Evolutionary conservation across 768 basidiomycete species (phyloP), one percentile per base, ranked within the genome.

Genomic region (Tricholoma sp.): DNA sequence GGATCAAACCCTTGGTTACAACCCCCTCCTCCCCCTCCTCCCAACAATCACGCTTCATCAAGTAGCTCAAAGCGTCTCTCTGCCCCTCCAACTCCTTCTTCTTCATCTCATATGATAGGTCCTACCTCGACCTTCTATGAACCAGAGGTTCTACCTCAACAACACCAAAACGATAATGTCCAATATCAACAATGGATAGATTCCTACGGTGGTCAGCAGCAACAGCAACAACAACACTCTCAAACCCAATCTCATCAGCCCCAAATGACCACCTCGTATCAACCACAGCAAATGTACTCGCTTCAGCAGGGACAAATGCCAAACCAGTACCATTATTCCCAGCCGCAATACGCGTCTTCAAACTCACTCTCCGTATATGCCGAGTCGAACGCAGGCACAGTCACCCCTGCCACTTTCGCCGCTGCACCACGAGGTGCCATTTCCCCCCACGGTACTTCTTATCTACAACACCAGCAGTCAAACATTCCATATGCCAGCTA

Each of bases 41-140:
- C 60, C 18, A 54, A 51, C 31, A 55, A 46, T 19, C 54, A 57
- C 41, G 56, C 61, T 61, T 43, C 55, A 54, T 54, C 63, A 54
- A 59, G 63, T 64, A 59, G 54, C 49, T 59, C 58, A 18, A 59
- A 55, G 35, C 60, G 55, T 51, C 57, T 50, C 18, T 39, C 61
- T 46, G n/a, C 61, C 7, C 52, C 60, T 19, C 61, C 67, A 52
- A 43, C 64, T 50, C 64, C 67, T 9, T 34, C 58, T 45, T 67
- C 68, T 54, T 64, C 73, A 47, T 60, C 71, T 12, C 53, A 39
- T 39, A 84, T 85, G 83, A 84, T 85, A 59, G 79, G 79, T 35
- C 75, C 83, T 14, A 72, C 75, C 0, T 73, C 81, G 8, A 75
- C 81, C 6, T 82, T 82, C 62, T 85, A 83, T 64, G 80, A 81